phyloP scores from a whole-genome alignment of 108 stramenopile genomes.

The Fragilaria radians region DNA sequence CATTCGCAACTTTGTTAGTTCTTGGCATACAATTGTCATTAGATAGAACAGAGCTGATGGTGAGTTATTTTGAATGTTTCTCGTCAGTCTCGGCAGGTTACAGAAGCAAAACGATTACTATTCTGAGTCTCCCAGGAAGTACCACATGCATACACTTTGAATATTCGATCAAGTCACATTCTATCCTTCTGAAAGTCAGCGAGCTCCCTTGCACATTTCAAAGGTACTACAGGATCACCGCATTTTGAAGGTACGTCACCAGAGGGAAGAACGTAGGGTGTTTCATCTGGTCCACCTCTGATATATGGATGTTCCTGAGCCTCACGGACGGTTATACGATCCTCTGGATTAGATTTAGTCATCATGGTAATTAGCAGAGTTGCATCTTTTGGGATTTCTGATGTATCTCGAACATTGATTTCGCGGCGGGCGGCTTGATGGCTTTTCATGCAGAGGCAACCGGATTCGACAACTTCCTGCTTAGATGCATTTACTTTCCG shows the following conservation, averaged over 20 bases:
- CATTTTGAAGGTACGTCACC: conserved; percentile 51
- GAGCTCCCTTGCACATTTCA: conserved; percentile 48
- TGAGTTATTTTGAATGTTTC: too few species aligned
- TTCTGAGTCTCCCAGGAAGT: too few species aligned
- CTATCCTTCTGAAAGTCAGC: not conserved
- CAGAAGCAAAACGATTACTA: too few species aligned
- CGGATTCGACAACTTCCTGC: conserved; percentile 15
- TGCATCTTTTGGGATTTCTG: conserved; percentile 48
- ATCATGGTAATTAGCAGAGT: conserved; percentile 43
- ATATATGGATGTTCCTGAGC: conserved; percentile 73
- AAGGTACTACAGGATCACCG: conserved; percentile 52
- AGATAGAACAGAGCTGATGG: too few species aligned
- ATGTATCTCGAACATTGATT: conserved; percentile 40
- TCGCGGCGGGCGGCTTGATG: conserved; percentile 5
- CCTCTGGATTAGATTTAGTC: conserved; percentile 46
- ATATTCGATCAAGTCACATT: not conserved
- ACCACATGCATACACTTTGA: too few species aligned
- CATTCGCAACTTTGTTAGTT: too few species aligned
- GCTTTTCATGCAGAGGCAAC: conserved; percentile 32
- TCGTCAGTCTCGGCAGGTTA: too few species aligned
- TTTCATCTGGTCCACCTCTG: conserved; percentile 42
- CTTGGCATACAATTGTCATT: too few species aligned
- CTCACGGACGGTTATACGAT: conserved; percentile 67
- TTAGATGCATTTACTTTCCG: conserved; percentile 7
- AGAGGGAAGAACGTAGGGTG: conserved; percentile 33